Evolutionary conservation across 106 monocot genomes (phyloP), one percentile per base, ranked within the genome.

Genomic region (Dendrobium catenatum): DNA sequence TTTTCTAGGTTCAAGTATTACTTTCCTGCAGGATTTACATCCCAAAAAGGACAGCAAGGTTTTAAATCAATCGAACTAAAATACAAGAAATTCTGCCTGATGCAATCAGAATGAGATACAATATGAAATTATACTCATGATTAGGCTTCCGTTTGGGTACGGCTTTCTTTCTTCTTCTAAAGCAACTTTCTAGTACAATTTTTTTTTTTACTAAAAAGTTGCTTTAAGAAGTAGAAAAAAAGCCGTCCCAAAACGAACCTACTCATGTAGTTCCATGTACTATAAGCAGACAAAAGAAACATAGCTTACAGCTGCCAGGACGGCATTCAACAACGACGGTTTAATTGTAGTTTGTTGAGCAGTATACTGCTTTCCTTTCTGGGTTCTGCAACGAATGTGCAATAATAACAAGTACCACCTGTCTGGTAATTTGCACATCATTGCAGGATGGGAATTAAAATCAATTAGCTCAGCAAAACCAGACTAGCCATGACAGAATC

Each of bases 381-480:
- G 87, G 19, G 98, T 87, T 98, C 94, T 78, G 97, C 94, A 47
- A 97, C 11, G 92, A 97, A 80, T 97, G 94, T 6, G 90, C 94
- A 81, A 98, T 95, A 33, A 98, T 91, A 87, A 95, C n/a, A 98
- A 72, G 88, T 91, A 75, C 98, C 98, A 80, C 95, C 89, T 81
- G 85, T n/a, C 75, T 77, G 95, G 98, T 47, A 98, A 78, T 86
- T 91, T n/a, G 91, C 40, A 98, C 95, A 83, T 98, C 98, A 83
- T 68, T 93, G 67, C 95, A 79, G 89, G 64, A 98, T 95, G 33
- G 98, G 98, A 87, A n/a, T 93, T 93, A 74, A 98, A 98, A 85
- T 95, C 98, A 81, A 98, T 98, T 26, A 98, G 85, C 88, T 98
- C 89, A 17, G 95, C 98, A 89, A 91, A 98, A 66, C 98, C 98